Evolutionary conservation across 2,329 filamentous ascomycete species (phyloP), one percentile per base, ranked within the genome.

Genomic region (Orbilia javanica): DNA sequence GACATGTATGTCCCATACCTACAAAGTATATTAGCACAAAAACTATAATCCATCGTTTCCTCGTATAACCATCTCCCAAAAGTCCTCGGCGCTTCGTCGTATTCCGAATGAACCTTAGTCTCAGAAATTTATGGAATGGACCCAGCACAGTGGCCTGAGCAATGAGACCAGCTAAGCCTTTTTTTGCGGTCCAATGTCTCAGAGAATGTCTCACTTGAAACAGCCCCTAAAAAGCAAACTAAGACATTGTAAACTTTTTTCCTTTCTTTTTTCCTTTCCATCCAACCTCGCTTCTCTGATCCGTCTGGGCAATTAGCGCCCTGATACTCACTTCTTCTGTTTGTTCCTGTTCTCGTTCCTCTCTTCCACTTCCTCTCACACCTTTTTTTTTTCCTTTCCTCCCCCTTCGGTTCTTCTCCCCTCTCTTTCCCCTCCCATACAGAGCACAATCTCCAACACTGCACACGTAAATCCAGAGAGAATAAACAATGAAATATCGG

Each of bases 151-250:
- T 66, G 70, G 62, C 57, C 68, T 62, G 70, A 74, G 62, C 70
- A 42, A 74, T 74, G 70, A 74, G 70, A 74, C 72, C 64, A 31
- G 36, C 67, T 78, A 78, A 70, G 60, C 74, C 74, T 62, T 62
- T 72, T 55, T 60, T 78, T 53, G 31, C 44, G 57, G 50, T 29
- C 20, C 50, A 53, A 68, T 78, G 74, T 78, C 74, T 78, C 52
- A 78, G 60, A 68, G 11, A 15, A 48, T 78, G 74, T 78, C 74
- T 78, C 74, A 78, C 67, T 57, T 57, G 67, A 68, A 65, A 77
- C 65, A 78, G 42, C 62, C 50, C 46, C 68, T 4, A 66, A 78
- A 78, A 71, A 78, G 68, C 68, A 70, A 72, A 46, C 50, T 72
- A 62, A 78, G 74, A 78, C 74, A 78, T 50, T n/a, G 27, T 34